Evolutionary conservation across 2,329 filamentous ascomycete genomes (phyloP), one percentile per base, ranked within the genome.

Genomic region (Nakataea oryzae): DNA sequence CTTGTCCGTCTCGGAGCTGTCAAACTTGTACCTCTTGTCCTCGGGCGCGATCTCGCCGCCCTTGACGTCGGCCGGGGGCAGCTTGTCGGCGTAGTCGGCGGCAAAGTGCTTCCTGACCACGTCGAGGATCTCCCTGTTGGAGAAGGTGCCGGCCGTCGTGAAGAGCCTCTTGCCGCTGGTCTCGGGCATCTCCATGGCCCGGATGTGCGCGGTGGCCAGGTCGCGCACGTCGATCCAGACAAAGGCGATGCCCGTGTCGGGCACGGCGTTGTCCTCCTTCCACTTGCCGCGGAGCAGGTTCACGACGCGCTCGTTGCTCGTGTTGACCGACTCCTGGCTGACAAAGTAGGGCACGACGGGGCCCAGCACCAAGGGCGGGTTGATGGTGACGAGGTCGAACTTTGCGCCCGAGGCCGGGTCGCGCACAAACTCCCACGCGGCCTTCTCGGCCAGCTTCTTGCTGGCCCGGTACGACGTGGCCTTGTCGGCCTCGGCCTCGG

Each of bases 181-280:
- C 55, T 74, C 75, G 5, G 76, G 71, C 21, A 71, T 70, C 71
- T 83, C 81, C 60, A 84, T 70, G 2, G 82, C 82, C 58, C 74
- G 72, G 26, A 85, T 71, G 67, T 86, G 83, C 9, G 81, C 82
- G 57, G 67, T 67, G 0, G 83, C 82, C 0, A 81, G 77, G 66
- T 86, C 82, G 29, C 83, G 75, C 41, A 85, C 83, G 68, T 86
- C 83, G 50, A 84, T 74, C 78, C 79, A 85, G 61, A 80, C 72
- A 54, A 73, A 71, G 61, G 77, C 73, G 9, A 69, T 70, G 14
- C 76, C 77, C 13, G 73, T 74, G 1, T 72, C 60, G 6, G 80
- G 76, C 60, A 84, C 73, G 41, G 67, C 69, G n/a, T 30, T 54
- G 26, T 60, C 58, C 28, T 69, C 66, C 69, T 76, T 78, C 78